Conservation (phyloP, 1,284 basidiomycete genomes). For the Limonomyces culmigenus region DNA sequence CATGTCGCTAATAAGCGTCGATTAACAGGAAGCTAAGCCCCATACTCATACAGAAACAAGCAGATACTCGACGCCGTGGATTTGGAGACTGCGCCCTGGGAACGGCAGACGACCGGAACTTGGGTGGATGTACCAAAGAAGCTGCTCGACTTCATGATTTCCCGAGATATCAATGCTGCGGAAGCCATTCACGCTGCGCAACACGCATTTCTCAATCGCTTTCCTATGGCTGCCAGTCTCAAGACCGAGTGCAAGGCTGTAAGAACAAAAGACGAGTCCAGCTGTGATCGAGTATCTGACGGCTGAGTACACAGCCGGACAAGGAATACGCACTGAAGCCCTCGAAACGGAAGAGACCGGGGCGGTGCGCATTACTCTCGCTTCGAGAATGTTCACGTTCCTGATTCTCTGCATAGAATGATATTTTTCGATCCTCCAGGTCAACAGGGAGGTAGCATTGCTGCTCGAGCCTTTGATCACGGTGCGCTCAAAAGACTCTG, state of each 20-base stretch:
- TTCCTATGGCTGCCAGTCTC: constrained; percentile 56
- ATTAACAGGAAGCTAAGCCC: constrained; percentile 15
- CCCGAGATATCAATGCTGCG: constrained; percentile 44
- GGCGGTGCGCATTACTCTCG: constrained; percentile 25
- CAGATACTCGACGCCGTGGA: constrained; percentile 68
- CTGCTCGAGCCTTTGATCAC: constrained; percentile 73
- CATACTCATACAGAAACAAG: constrained; percentile 28
- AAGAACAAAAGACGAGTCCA: no score
- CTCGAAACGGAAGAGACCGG: constrained; percentile 58
- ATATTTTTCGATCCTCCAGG: constrained; percentile 73
- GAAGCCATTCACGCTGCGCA: constrained; percentile 77
- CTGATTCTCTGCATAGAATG: constrained; percentile 14
- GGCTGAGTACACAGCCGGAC: no score
- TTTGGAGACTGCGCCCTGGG: constrained; percentile 66
- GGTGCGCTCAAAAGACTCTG: constrained; percentile 19
- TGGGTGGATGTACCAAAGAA: constrained; percentile 71
- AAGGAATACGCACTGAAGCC: constrained; percentile 57
- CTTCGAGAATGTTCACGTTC: neutral
- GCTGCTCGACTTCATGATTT: constrained; percentile 33
- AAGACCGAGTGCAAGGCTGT: constrained; percentile 74
- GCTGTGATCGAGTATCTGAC: no score
- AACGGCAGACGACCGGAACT: constrained; percentile 60
- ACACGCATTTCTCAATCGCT: constrained; percentile 73
- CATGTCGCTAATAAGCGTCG: no score
- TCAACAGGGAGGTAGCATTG: constrained; percentile 48